Conservation (phyloP, 164 flowering plant genomes). For the Houttuynia cordata region DNA sequence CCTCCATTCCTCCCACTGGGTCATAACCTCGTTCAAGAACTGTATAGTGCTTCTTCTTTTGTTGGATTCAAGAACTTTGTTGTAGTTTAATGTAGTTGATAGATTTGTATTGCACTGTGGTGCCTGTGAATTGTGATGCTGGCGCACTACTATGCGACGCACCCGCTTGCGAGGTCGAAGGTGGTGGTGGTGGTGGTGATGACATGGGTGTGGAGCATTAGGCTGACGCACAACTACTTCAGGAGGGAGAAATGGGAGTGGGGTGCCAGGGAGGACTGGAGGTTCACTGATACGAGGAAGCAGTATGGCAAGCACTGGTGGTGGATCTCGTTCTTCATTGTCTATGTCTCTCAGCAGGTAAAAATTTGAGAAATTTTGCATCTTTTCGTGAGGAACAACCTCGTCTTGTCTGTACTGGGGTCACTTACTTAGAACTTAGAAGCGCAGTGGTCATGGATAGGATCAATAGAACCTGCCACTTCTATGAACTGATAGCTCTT, state of each 20-base stretch:
- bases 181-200: conserved; percentile 41
- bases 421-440: too few species aligned
- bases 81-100: conserved; percentile 58
- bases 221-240: conserved; percentile 79
- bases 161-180: conserved; percentile 55
- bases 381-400: background rate
- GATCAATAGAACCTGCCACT: too few species aligned
- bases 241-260: conserved; percentile 84
- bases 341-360: conserved; percentile 79
- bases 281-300: conserved; percentile 58
- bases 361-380: too few species aligned
- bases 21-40: conserved; percentile 3
- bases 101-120: conserved; percentile 84
- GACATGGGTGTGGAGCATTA: conserved; percentile 81
- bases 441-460: too few species aligned
- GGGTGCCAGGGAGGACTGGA: conserved; percentile 93
- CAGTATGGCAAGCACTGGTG: conserved; percentile 77
- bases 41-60: background rate
- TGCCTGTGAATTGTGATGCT: conserved; percentile 88
- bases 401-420: background rate
- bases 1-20: conserved; percentile 80
- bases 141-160: conserved; percentile 60
- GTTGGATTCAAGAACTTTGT: background rate
- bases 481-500: too few species aligned
- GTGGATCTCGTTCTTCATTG: conserved; percentile 82